These are phyloP conservation scores for Monosporascus sp. DNA, from an alignment of 2,329 filamentous ascomycete genomes.

Conservation along the genomic window DNA sequence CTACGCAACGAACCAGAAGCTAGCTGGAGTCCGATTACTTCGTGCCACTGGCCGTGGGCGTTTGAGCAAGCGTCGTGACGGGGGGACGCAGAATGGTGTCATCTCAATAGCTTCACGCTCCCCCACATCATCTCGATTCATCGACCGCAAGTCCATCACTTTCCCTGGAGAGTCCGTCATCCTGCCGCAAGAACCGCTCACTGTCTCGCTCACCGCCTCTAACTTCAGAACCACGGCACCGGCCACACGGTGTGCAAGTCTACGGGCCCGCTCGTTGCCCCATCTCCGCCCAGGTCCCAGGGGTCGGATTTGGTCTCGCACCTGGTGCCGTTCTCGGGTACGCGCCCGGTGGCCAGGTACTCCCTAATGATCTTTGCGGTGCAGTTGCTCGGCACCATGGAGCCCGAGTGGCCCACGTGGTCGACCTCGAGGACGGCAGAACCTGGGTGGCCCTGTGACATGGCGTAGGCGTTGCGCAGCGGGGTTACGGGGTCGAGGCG, in stretches of 20 bases:
- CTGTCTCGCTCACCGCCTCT: not conserved
- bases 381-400: constrained; percentile 4
- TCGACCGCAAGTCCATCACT: too few species aligned
- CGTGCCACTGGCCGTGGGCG: too few species aligned
- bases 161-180: too few species aligned
- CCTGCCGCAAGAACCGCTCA: too few species aligned
- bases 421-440: constrained; percentile 13
- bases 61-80: too few species aligned
- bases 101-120: too few species aligned
- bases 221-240: not conserved
- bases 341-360: constrained; percentile 7
- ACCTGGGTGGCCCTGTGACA: constrained; percentile 12
- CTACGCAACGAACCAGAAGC: too few species aligned
- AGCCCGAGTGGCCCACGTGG: constrained; percentile 13
- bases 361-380: constrained; percentile 3
- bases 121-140: too few species aligned
- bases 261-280: not conserved
- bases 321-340: not conserved
- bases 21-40: too few species aligned
- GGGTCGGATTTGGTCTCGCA: not conserved
- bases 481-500: constrained; percentile 43
- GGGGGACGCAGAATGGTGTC: too few species aligned
- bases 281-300: not conserved
- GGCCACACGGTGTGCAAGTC: not conserved
- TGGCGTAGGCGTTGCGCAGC: constrained; percentile 28